Evolutionary conservation across 257 asterid species (phyloP).

Genomic region (Jacaranda mimosifolia): DNA sequence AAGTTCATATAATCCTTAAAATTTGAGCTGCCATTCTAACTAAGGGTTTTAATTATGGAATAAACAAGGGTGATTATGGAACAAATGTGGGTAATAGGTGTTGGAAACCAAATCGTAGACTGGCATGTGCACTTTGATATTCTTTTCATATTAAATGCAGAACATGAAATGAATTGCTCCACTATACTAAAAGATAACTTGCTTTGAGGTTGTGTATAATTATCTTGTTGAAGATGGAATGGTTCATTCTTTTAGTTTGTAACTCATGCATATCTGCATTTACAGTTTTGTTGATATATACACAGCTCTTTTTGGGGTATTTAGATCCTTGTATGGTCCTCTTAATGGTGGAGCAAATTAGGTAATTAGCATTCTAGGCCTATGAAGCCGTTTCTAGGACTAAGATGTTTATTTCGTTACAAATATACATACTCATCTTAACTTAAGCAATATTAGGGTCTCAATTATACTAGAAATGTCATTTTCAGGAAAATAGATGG

Average conservation of each 20-base stretch:
- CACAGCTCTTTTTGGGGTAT: slow-evolving; percentile 98
- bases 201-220: slow-evolving; percentile 78
- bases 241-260: slow-evolving; percentile 13
- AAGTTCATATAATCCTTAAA: slow-evolving; percentile 24
- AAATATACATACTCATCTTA: no score
- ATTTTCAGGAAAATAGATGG: no score
- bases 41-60: slow-evolving; percentile 32
- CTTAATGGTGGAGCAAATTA: slow-evolving; percentile 99
- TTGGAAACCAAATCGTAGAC: slow-evolving; percentile 91
- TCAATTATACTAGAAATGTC: no score
- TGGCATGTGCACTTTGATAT: slow-evolving; percentile 95
- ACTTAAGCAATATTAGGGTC: no score
- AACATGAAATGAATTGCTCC: slow-evolving; percentile 99
- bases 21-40: slow-evolving; percentile 32
- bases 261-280: no score
- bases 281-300: slow-evolving; percentile 97
- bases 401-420: no score
- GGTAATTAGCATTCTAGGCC: slow-evolving; percentile 50
- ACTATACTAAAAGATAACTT: slow-evolving; percentile 96
- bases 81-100: slow-evolving; percentile 89
- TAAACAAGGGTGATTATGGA: no score
- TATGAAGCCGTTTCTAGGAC: slow-evolving; percentile 22
- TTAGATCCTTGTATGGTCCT: slow-evolving; percentile 98
- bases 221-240: slow-evolving; percentile 29
- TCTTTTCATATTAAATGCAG: slow-evolving; percentile 94